phyloP scores from a whole-genome alignment of 2,329 filamentous ascomycete genomes.

The Eutypa lata region DNA sequence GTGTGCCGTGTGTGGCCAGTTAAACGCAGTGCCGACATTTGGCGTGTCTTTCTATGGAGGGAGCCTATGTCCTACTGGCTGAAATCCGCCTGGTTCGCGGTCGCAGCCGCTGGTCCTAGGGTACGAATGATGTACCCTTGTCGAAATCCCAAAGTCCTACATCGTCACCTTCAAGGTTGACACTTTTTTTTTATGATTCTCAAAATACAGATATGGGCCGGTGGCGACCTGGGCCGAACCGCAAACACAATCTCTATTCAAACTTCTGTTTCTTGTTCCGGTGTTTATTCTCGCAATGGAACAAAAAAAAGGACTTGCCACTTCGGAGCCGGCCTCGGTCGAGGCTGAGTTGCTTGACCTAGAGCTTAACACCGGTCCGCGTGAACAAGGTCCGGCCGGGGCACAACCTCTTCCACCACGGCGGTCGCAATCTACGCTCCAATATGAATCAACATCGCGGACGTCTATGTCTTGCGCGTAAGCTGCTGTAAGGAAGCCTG shows the following conservation, averaged over 20 bases:
- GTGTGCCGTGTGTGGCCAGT: conserved; percentile 25
- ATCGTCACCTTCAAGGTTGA: conserved; percentile 25
- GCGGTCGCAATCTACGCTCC: conserved; percentile 22
- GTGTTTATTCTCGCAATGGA: conserved; percentile 20
- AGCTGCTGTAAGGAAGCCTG: conserved; percentile 13
- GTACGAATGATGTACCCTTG: conserved; percentile 24
- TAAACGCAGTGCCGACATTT: conserved; percentile 27
- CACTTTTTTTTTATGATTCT: conserved; percentile 17
- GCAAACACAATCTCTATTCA: conserved; percentile 21
- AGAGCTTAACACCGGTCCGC: conserved; percentile 8
- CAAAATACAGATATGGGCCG: conserved; percentile 29
- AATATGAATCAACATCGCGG: conserved; percentile 18
- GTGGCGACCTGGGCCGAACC: conserved; percentile 25
- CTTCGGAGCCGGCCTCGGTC: conserved; percentile 18
- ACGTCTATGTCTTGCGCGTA: conserved; percentile 28
- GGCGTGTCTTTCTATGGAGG: conserved; percentile 23
- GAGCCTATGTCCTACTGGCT: conserved; percentile 27
- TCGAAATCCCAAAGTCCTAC: conserved; percentile 29
- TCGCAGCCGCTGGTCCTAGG: conserved; percentile 29
- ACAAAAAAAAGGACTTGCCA: conserved; percentile 21
- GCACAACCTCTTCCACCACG: conserved; percentile 14
- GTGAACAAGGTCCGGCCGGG: conserved; percentile 17
- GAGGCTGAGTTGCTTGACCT: conserved; percentile 19
- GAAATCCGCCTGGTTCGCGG: conserved; percentile 18
- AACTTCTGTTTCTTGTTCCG: conserved; percentile 16